Evolutionary conservation across 108 stramenopile genomes (phyloP), one percentile per base, ranked within the genome.

Genomic region (Nitzschia sp.): DNA sequence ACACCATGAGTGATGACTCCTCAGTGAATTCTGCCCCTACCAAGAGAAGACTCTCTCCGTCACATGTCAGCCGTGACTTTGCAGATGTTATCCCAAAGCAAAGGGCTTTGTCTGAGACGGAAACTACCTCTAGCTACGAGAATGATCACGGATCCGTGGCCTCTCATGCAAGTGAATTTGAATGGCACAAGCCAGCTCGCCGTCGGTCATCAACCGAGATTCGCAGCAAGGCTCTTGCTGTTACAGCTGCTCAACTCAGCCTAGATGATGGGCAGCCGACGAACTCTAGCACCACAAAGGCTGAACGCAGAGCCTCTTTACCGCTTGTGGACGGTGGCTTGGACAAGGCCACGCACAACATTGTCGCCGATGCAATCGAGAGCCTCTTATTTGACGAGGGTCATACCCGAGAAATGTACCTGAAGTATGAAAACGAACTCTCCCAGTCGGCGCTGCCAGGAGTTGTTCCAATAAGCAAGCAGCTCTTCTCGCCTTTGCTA

Each of bases 311-410:
- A 29, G 51, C 61, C 25, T 64, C 69, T 33, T 56, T 67, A 19
- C 65, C 82, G 11, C 58, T 84, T 27, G 66, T 79, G 2, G 79
- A 84, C 28, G 70, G 70, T 3, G 83, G 78, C 3, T 64, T 84
- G 11, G 72, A 77, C 8, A 46, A 54, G 47, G 79, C 79, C 13
- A 84, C 83, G 11, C 79, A 76, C n/a, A 84, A 55, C 8, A 84
- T 84, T 65, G 83, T 84, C 2, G 63, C 79, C 9, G 79, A 80
- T 59, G 83, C 83, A 15, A 84, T 84, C 24, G 83, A 84, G 56
- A 77, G 75, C 2, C 61, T 84, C 19, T 47, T 84, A 4, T 68
- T 71, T 45, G 83, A 84, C 46, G 79, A 84, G 33, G 33, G 46
- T 54, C 83, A 84, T 42, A 84, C 83, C 2, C 32, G 80, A 64